phyloP scores from a whole-genome alignment of 1,139 yeast genomes.

The Sugiyamaella japonica region DNA sequence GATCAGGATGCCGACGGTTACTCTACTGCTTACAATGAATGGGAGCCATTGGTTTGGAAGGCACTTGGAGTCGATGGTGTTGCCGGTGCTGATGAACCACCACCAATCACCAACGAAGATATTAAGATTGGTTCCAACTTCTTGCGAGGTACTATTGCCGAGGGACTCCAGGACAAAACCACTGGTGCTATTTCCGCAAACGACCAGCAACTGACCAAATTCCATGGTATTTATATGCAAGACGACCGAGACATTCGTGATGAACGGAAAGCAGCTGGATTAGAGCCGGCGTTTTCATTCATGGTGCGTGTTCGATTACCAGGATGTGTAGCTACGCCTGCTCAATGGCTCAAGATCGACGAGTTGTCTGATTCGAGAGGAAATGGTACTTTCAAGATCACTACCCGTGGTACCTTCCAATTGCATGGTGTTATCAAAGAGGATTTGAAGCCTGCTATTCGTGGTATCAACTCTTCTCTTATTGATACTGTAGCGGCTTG shows the following conservation, averaged over 20 bases:
- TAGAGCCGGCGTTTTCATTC: conserved; percentile 93
- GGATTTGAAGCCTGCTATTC: conserved; percentile 83
- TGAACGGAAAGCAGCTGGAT: conserved; percentile 84
- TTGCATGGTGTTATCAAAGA: conserved; percentile 93
- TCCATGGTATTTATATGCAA: conserved; percentile 98
- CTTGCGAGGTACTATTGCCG: conserved; percentile 91
- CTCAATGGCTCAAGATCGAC: conserved; percentile 85
- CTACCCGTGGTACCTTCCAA: conserved; percentile 97
- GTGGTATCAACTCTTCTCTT: conserved; percentile 87
- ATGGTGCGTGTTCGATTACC: conserved; percentile 97
- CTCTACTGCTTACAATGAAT: conserved; percentile 80
- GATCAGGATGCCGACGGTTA: conserved; percentile 97
- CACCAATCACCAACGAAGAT: conserved; percentile 94
- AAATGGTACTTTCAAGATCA: conserved; percentile 89
- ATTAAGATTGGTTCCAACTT: conserved; percentile 85
- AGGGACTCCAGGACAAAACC: conserved; percentile 74
- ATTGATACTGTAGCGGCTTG: conserved; percentile 97
- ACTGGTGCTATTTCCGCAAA: conserved; percentile 93
- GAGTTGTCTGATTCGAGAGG: conserved; percentile 81
- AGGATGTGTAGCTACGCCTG: conserved; percentile 86
- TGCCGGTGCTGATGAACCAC: conserved; percentile 89
- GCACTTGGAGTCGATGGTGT: conserved; percentile 84
- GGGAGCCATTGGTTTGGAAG: conserved; percentile 87
- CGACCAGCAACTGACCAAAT: conserved; percentile 93
- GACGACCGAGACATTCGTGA: conserved; percentile 97